Evolutionary conservation across 2,329 filamentous ascomycete genomes (phyloP), one percentile per base, ranked within the genome.

Genomic region (Lasiodiplodia sp.): DNA sequence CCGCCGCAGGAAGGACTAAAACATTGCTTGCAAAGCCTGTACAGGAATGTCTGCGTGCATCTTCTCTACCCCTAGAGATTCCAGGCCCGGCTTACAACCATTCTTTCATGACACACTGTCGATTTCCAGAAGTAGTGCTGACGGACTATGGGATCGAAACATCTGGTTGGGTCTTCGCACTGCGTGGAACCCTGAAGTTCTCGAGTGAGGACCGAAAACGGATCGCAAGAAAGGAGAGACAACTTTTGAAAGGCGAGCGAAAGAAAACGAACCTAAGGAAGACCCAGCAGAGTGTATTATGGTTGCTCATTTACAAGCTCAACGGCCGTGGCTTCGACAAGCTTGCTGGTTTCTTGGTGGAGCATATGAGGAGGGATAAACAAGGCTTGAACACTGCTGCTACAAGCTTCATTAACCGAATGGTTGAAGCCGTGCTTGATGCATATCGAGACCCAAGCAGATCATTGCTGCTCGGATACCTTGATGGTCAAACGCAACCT

Each of bases 71-170:
- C 71, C 16, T 53, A 53, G 51, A 53, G 51, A 53, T 53, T 14
- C 72, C 71, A 4, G 38, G 53, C 3, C 23, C 53, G 7, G 31
- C 37, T 34, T 64, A 53, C 11, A 25, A 69, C 16, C 72, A 71
- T 28, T 69, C 49, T 6, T 74, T 71, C 23, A 70, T 72, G 51
- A 63, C 72, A 49, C 68, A 68, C 23, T 74, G 72, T 55, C 70
- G 73, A 12, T 53, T 74, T 25, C 14, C 40, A 64, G 12, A 18
- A 53, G 51, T 53, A 25, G 12, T 28, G 25, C 51, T 53, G 51
- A 53, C 51, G 4, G 25, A 53, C 28, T 28, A 5, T 28, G 51
- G 51, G 25, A 53, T 53, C 23, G 14, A 53, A 53, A 53, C 51
- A 53, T 53, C 51, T 53, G 51, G 51, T 53, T 53, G 28, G 38